Evolutionary conservation across 2,329 filamentous ascomycete genomes (phyloP).

Genomic region (Saccharata proteae): DNA sequence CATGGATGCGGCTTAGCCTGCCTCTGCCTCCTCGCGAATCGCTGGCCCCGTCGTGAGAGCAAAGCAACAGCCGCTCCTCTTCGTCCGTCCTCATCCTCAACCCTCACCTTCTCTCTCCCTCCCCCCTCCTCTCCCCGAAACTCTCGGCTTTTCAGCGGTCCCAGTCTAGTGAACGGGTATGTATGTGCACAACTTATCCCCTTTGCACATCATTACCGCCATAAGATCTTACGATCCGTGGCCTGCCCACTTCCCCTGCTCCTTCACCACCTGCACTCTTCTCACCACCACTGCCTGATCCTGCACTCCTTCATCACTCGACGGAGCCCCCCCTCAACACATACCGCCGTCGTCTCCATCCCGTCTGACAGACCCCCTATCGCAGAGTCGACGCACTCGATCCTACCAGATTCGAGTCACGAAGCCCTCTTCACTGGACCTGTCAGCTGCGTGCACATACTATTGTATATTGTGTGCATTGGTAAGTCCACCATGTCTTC

Average conservation of each 20-base stretch:
- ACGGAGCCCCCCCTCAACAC: not conserved
- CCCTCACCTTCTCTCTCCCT: conserved; percentile 12
- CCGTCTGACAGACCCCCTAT: no score
- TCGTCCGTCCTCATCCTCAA: conserved; percentile 14
- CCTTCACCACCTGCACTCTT: conserved; percentile 1
- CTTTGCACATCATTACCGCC: conserved; percentile 8
- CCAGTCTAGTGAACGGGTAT: conserved; percentile 9
- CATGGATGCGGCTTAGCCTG: no score
- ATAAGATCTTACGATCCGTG: conserved; percentile 7
- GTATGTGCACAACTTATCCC: conserved; percentile 9
- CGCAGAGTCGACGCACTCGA: conserved; percentile 6
- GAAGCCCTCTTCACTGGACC: conserved; percentile 7
- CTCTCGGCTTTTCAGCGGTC: conserved; percentile 10
- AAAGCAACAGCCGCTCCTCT: conserved; percentile 1
- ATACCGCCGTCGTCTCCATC: not conserved
- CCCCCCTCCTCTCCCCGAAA: conserved; percentile 10
- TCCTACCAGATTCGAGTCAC: conserved; percentile 6
- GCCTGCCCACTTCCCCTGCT: not conserved
- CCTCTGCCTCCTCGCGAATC: no score
- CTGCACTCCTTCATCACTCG: conserved; percentile 1
- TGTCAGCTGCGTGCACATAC: conserved; percentile 6
- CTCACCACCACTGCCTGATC: conserved; percentile 7
- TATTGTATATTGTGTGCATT: conserved; percentile 8
- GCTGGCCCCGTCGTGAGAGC: no score
- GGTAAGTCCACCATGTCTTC: no score